Evolutionary conservation across 2,329 filamentous ascomycete genomes (phyloP).

Genomic region (Trichophyton mentagrophytes): DNA sequence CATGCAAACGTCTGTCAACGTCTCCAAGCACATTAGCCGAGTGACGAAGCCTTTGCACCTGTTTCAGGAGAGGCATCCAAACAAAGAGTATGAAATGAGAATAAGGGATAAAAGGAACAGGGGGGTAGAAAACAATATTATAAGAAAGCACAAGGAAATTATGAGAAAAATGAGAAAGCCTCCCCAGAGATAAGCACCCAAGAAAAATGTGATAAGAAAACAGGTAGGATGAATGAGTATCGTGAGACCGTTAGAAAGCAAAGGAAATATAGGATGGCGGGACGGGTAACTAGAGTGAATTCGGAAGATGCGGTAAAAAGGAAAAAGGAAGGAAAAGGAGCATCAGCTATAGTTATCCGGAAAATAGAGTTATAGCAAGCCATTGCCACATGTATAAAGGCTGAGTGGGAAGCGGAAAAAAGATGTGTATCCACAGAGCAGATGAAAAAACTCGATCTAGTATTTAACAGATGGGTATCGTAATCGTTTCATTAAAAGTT

Average conservation of each 20-base stretch:
- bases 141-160: too few species aligned
- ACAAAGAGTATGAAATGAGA: not conserved
- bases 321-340: not conserved
- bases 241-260: not conserved
- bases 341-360: not conserved
- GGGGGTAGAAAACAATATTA: not conserved
- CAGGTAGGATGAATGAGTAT: not conserved
- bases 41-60: not conserved
- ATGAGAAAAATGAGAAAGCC: not conserved
- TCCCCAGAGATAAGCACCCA: not conserved
- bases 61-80: not conserved
- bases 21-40: not conserved
- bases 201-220: not conserved
- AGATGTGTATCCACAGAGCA: slow-evolving; percentile 2
- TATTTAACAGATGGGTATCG: slow-evolving; percentile 32
- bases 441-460: slow-evolving; percentile 16
- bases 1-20: not conserved
- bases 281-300: not conserved
- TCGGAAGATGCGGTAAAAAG: not conserved
- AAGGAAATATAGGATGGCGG: not conserved
- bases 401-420: not conserved
- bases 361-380: not conserved
- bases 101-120: too few species aligned
- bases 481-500: slow-evolving; percentile 31
- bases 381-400: not conserved